phyloP scores from a whole-genome alignment of 306 rosid species.

The Dryas octopetala region DNA sequence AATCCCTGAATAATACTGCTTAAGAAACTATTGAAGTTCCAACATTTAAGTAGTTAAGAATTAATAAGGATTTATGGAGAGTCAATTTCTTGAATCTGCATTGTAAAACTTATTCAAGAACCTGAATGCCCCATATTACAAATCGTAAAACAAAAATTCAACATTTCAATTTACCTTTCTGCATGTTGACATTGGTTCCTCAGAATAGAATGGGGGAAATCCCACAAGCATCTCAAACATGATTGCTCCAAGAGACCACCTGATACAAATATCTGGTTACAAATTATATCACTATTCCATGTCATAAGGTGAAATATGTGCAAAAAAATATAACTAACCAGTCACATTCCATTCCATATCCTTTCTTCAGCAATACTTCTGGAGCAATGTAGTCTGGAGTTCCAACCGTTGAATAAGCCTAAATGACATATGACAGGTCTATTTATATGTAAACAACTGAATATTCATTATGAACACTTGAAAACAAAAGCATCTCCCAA shows the following conservation, averaged over 20 bases:
- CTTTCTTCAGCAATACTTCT: conserved; percentile 75
- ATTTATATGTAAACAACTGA: conserved; percentile 19
- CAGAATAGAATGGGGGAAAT: conserved; percentile 83
- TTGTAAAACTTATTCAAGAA: neutral
- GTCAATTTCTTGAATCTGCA: neutral
- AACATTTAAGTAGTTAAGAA: neutral
- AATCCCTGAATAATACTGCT: neutral
- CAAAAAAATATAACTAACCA: conserved; percentile 47
- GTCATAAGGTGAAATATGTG: neutral
- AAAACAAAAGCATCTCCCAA: neutral
- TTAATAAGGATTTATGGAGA: conserved; percentile 1
- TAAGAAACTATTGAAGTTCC: neutral
- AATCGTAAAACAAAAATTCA: neutral
- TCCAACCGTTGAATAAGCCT: conserved; percentile 94
- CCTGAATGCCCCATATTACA: conserved; percentile 1
- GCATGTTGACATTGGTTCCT: conserved; percentile 82
- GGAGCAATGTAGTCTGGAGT: conserved; percentile 95
- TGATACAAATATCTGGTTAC: conserved; percentile 26
- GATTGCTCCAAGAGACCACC: conserved; percentile 98
- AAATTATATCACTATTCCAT: conserved; percentile 1
- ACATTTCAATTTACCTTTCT: conserved; percentile 57
- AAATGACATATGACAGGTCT: conserved; percentile 20
- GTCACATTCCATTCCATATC: conserved; percentile 90
- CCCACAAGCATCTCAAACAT: conserved; percentile 97
- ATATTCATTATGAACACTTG: neutral